Conservation (phyloP, 1,284 basidiomycete species). For the Ustilago xerochloae region DNA sequence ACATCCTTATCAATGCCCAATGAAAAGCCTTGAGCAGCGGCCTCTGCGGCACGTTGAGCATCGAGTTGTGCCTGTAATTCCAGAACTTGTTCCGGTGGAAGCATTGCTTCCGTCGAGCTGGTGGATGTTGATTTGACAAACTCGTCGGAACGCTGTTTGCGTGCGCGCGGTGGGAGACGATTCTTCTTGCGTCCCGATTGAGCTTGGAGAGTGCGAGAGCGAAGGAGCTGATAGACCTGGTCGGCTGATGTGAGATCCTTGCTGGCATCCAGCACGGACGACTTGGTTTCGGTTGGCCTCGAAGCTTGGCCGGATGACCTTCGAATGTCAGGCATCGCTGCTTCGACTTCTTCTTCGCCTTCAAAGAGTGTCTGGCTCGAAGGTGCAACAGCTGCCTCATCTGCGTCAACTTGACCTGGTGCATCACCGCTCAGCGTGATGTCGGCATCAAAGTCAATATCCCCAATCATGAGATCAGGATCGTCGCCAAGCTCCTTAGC, state of each 20-base stretch:
- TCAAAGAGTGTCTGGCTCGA: conserved; percentile 44
- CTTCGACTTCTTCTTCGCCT: conserved; percentile 14
- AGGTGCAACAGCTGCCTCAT: conserved; percentile 13
- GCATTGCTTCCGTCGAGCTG: conserved; percentile 7
- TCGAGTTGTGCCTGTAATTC: conserved; percentile 41
- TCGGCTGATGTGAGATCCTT: conserved; percentile 31
- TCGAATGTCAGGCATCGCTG: conserved; percentile 8
- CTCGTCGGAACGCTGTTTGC: conserved; percentile 38
- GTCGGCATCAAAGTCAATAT: conserved; percentile 22
- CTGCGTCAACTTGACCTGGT: neutral
- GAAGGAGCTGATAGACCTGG: conserved; percentile 37
- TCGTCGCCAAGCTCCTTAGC: neutral
- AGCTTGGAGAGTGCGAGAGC: conserved; percentile 29
- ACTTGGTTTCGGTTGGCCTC: neutral
- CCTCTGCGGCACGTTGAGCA: conserved; percentile 42
- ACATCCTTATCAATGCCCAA: conserved; percentile 42
- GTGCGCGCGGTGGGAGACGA: conserved; percentile 28
- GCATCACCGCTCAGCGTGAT: conserved; percentile 28
- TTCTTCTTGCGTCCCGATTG: conserved; percentile 24
- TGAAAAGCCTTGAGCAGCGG: conserved; percentile 44
- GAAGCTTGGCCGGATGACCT: neutral
- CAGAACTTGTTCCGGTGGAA: conserved; percentile 41
- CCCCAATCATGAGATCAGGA: neutral
- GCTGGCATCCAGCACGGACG: neutral
- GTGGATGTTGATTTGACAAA: neutral